Evolutionary conservation across 1,284 basidiomycete species (phyloP).

Genomic region (Pisolithus thermaeus): DNA sequence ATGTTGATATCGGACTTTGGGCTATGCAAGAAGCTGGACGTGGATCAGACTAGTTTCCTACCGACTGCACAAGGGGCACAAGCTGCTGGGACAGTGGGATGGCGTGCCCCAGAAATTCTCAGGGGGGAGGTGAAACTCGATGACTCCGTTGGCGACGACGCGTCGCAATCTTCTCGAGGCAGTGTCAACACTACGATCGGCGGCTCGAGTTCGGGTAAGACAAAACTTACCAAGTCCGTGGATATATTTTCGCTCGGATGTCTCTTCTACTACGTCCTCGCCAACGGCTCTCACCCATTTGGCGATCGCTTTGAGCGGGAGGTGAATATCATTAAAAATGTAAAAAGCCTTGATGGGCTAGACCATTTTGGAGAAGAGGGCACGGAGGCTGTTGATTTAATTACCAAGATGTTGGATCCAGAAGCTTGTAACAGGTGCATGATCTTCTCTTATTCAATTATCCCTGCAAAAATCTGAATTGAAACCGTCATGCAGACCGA

Average conservation of each 20-base stretch:
- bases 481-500: constrained; percentile 53
- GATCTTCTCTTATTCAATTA: neutral
- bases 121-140: constrained; percentile 88
- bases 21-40: constrained; percentile 85
- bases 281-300: constrained; percentile 85
- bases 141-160: constrained; percentile 60
- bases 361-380: constrained; percentile 88
- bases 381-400: constrained; percentile 77
- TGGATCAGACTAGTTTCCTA: constrained; percentile 90
- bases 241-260: constrained; percentile 94
- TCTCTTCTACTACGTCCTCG: constrained; percentile 88
- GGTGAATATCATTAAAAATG: constrained; percentile 83
- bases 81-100: constrained; percentile 88
- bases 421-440: constrained; percentile 69
- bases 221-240: constrained; percentile 83
- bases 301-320: constrained; percentile 90
- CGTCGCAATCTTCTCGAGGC: constrained; percentile 61
- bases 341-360: constrained; percentile 63
- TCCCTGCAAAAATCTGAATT: constrained; percentile 1
- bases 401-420: constrained; percentile 68
- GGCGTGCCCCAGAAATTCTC: constrained; percentile 92
- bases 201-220: constrained; percentile 37
- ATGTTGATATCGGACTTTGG: constrained; percentile 97
- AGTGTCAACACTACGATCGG: constrained; percentile 46
- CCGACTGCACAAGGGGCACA: constrained; percentile 77